phyloP scores from a whole-genome alignment of 257 asterid genomes.

The Solanum boliviense region DNA sequence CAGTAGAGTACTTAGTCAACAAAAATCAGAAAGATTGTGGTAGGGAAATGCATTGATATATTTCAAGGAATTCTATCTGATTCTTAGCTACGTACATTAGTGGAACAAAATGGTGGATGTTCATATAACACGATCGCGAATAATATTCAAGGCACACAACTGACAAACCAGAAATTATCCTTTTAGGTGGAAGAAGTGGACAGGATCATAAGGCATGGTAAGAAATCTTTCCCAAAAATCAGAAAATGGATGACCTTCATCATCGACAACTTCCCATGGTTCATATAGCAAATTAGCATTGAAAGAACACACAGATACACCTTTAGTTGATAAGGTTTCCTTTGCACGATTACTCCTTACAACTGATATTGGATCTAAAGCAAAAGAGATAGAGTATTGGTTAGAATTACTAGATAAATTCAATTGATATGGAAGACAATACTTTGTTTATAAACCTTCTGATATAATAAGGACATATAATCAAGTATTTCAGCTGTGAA shows the following conservation, averaged over 20 bases:
- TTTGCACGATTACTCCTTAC: conserved; percentile 73
- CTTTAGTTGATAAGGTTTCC: conserved; percentile 57
- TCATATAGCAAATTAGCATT: conserved; percentile 76
- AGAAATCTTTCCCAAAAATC: conserved; percentile 85
- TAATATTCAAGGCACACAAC: background rate
- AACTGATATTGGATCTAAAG: conserved; percentile 72
- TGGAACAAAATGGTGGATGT: background rate
- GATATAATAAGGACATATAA: background rate
- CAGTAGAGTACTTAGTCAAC: background rate
- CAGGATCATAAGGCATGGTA: conserved; percentile 77
- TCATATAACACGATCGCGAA: background rate
- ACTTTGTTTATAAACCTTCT: background rate
- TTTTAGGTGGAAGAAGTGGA: conserved; percentile 87
- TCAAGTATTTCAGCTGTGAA: background rate
- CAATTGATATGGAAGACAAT: background rate
- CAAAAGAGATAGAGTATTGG: background rate
- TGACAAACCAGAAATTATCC: conserved; percentile 51
- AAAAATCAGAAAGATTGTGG: background rate
- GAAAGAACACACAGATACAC: conserved; percentile 53
- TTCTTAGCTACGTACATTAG: background rate
- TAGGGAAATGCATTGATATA: background rate
- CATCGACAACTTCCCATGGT: conserved; percentile 82
- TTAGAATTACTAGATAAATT: background rate
- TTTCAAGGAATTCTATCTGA: background rate
- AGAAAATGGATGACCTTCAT: conserved; percentile 51